Evolutionary conservation across 495 filamentous ascomycete species (phyloP), one percentile per base, ranked within the genome.

Genomic region (Aspergillus coremiiformis): DNA sequence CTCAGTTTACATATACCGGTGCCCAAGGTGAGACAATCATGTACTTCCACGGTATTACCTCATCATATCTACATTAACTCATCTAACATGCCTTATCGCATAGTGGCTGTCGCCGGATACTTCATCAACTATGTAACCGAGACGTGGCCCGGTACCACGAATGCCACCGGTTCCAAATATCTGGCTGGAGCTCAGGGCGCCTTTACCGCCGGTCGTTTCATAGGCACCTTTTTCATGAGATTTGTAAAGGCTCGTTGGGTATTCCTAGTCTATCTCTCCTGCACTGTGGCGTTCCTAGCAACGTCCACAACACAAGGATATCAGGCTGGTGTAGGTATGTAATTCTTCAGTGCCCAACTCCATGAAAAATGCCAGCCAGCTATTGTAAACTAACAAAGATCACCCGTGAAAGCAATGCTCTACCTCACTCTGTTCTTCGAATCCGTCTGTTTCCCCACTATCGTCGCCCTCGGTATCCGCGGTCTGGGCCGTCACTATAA

Each of bases 1-100:
- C 84, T 12, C 86, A 91, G 60, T 89, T 85, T 73, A 79, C 76
- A n/a, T 90, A 89, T 61, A 79, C 84, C 17, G 84, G 81, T 22
- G 78, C 84, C 0, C 86, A 91, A 58, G 71, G 77, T 66, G 46
- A 24, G 51, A 14, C 11, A 3, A n/a, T 14, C 12, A 35, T 14
- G 5, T 32, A 8, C 11, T 12, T 3, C 11, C 29, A 10, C 11
- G n/a, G n/a, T n/a, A n/a, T n/a, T n/a, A n/a, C n/a, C n/a, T n/a
- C n/a, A n/a, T n/a, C n/a, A n/a, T n/a, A n/a, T n/a, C n/a, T n/a
- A 32, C n/a, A 30, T 44, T 1, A 20, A 52, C 33, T 15, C 19
- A 47, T 11, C 17, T 43, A 37, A 48, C 6, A 27, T 9, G 19
- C 23, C 15, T 1, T 19, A 21, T 9, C 32, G 14, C 9, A n/a